phyloP scores from a whole-genome alignment of 1,284 basidiomycete genomes.

The Ceratobasidium theobromae region DNA sequence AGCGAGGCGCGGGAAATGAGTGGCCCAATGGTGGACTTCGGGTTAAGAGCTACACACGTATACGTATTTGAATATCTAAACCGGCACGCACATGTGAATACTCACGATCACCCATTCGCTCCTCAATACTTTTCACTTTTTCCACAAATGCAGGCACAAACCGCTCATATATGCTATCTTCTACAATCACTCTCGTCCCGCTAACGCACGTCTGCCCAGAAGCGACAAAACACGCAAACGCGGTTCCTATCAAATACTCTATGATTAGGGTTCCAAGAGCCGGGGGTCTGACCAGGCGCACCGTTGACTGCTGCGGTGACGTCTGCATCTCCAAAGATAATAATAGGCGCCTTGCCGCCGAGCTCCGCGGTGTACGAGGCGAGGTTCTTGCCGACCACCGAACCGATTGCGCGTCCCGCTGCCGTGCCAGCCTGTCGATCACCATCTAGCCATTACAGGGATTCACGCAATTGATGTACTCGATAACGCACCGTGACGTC shows the following conservation, averaged over 20 bases:
- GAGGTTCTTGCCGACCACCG: conserved; percentile 68
- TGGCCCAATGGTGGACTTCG: conserved; percentile 70
- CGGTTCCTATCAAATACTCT: conserved; percentile 43
- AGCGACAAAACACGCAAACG: conserved; percentile 80
- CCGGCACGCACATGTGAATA: conserved; percentile 33
- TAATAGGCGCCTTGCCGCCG: conserved; percentile 78
- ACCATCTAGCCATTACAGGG: too few species aligned
- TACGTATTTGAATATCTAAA: neutral
- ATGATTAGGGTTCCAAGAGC: neutral
- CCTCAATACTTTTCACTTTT: conserved; percentile 62
- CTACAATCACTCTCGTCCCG: conserved; percentile 70
- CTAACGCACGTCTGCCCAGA: conserved; percentile 86
- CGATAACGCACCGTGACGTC: conserved; percentile 72
- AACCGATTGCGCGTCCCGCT: conserved; percentile 69
- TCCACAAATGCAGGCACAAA: conserved; percentile 64
- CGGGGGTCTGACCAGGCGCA: neutral
- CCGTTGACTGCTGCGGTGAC: conserved; percentile 70
- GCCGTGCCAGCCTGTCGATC: conserved; percentile 66
- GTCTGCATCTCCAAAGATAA: conserved; percentile 76
- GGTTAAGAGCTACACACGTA: conserved; percentile 58
- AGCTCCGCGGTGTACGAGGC: conserved; percentile 76
- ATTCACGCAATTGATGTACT: too few species aligned
- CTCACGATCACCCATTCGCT: conserved; percentile 74
- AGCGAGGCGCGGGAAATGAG: conserved; percentile 69
- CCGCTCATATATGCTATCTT: conserved; percentile 62